Conservation (phyloP, 176 grass and related monocot genomes). For the Leersia perrieri region DNA sequence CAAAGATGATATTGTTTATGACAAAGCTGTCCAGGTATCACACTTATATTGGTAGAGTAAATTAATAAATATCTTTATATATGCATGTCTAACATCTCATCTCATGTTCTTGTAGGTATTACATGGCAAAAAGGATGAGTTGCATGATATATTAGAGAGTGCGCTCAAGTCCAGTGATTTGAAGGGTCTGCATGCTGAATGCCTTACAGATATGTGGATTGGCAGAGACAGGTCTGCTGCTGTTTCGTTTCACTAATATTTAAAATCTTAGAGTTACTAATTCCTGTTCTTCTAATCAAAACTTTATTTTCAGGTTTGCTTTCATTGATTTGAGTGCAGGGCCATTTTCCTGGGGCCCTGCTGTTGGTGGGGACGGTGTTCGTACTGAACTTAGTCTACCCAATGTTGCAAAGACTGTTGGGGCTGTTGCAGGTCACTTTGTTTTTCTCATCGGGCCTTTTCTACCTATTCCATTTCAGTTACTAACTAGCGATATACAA, state of each 20-base stretch:
- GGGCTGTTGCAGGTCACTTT: conserved; percentile 62
- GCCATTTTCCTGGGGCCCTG: conserved; percentile 91
- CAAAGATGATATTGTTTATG: conserved; percentile 69
- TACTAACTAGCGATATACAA: conserved; percentile 14
- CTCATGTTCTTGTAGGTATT: conserved; percentile 60
- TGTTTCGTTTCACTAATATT: not conserved
- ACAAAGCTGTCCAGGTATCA: conserved; percentile 75
- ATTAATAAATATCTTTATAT: conserved; percentile 22
- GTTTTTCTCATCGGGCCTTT: not conserved
- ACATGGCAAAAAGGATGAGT: conserved; percentile 72
- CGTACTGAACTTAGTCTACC: conserved; percentile 92
- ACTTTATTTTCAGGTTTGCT: conserved; percentile 72
- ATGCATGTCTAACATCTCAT: conserved; percentile 15
- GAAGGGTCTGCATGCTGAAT: conserved; percentile 80
- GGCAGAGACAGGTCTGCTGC: conserved; percentile 62
- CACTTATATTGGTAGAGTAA: not conserved
- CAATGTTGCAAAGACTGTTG: conserved; percentile 80
- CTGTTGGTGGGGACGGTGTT: conserved; percentile 95
- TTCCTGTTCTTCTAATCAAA: conserved; percentile 22
- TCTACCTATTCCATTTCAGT: not conserved
- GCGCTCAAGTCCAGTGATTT: conserved; percentile 68
- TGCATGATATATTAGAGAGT: conserved; percentile 59
- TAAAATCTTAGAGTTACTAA: conserved; percentile 13
- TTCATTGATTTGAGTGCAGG: conserved; percentile 97
- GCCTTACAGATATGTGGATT: conserved; percentile 96